Evolutionary conservation across 139 green algal genomes (phyloP).

Genomic region (Closterium sp.): DNA sequence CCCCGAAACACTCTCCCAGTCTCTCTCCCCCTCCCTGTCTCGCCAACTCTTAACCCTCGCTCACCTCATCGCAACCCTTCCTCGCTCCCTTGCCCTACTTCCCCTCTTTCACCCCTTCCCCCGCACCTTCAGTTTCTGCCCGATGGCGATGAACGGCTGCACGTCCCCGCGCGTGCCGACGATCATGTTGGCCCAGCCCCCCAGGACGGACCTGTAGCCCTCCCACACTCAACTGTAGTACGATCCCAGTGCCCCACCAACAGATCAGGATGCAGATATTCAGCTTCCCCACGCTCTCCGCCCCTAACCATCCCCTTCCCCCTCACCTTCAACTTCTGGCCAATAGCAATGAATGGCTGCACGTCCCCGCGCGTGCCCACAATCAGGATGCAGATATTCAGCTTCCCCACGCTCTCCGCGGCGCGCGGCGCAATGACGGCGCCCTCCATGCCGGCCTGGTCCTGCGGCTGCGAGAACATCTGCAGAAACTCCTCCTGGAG

Average conservation of each 20-base stretch:
- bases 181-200: too few species aligned
- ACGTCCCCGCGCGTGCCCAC: conserved; percentile 75
- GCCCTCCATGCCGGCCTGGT: neutral
- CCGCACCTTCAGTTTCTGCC: conserved; percentile 36
- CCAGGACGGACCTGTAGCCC: too few species aligned
- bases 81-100: neutral
- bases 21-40: neutral
- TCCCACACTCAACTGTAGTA: too few species aligned
- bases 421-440: neutral
- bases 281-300: too few species aligned
- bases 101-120: neutral
- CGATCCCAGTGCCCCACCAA: too few species aligned
- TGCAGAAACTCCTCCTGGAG: conserved; percentile 4
- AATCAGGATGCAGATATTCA: conserved; percentile 60
- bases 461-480: neutral
- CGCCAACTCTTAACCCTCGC: neutral
- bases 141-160: conserved; percentile 76
- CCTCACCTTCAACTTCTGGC: conserved; percentile 42
- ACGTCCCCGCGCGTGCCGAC: too few species aligned
- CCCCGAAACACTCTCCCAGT: neutral
- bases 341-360: conserved; percentile 76
- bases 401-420: neutral
- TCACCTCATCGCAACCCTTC: neutral
- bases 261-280: too few species aligned
- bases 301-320: too few species aligned